A percentile compares a stretch with the other conserved stretches of the same genome.
These are phyloP conservation scores for Tuber aestivum DNA, from an alignment of 495 filamentous ascomycete species.

Conservation along the genomic window DNA sequence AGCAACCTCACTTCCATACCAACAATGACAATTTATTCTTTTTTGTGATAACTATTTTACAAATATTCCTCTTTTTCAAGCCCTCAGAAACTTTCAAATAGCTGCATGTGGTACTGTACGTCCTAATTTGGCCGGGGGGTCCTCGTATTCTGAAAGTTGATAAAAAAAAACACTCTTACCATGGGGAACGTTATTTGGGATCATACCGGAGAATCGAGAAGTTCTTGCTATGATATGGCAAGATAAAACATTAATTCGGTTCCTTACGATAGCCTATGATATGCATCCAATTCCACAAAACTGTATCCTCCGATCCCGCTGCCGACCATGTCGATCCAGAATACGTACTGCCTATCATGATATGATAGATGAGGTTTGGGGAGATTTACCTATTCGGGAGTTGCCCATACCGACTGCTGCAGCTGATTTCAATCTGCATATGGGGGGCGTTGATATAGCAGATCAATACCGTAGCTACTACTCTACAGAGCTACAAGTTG, in stretches of 20 bases:
- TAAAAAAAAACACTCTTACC: not conserved
- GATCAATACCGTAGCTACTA: not conserved
- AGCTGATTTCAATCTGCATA: no score
- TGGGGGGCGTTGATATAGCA: not conserved
- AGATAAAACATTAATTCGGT: not conserved
- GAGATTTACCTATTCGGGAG: no score
- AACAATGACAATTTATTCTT: not conserved
- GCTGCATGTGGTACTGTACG: conserved; percentile 11
- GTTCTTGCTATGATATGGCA: not conserved
- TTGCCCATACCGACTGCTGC: no score
- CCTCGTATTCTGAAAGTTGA: not conserved
- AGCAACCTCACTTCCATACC: not conserved
- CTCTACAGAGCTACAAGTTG: not conserved
- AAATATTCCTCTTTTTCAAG: not conserved
- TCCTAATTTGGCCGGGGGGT: conserved; percentile 3
- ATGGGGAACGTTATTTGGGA: not conserved
- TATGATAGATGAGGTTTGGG: no score
- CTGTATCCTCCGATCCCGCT: no score
- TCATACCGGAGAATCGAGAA: no score
- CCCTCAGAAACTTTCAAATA: not conserved
- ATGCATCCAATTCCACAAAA: no score
- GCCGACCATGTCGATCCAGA: no score
- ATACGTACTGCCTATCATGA: no score
- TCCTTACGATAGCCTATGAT: no score
- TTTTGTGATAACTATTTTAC: conserved; percentile 23